Evolutionary conservation across 2,329 filamentous ascomycete genomes (phyloP).

Genomic region (Trichoderma sp.): DNA sequence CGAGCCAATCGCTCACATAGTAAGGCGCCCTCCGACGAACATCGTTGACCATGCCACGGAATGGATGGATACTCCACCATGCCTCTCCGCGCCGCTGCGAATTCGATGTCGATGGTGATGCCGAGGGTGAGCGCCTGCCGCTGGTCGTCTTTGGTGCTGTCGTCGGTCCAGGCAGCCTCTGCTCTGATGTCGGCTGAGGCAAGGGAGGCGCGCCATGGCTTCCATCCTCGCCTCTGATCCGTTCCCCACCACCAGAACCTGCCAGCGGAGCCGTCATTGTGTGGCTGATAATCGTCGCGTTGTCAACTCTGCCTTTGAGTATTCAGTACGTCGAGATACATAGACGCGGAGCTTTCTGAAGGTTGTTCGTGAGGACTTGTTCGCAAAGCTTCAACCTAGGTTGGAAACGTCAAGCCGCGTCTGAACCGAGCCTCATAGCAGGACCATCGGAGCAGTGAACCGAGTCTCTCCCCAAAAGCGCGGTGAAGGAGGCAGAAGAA

Average conservation of each 20-base stretch:
- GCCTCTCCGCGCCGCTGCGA: slow-evolving; percentile 27
- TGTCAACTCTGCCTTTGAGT: neutral
- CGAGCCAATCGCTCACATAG: slow-evolving; percentile 79
- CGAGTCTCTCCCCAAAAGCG: neutral
- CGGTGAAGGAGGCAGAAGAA: neutral
- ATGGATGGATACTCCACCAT: slow-evolving; percentile 77
- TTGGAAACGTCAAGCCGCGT: neutral
- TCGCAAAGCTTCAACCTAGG: neutral
- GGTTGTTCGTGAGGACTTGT: neutral
- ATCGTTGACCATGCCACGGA: slow-evolving; percentile 80
- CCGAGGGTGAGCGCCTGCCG: neutral
- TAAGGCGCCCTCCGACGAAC: slow-evolving; percentile 72
- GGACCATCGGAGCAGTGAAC: neutral
- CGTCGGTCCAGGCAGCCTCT: neutral
- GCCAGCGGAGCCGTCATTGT: neutral
- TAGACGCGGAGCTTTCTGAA: neutral
- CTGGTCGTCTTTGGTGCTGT: neutral
- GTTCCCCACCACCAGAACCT: neutral
- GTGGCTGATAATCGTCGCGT: neutral
- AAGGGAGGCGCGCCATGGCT: neutral
- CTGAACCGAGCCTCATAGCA: neutral
- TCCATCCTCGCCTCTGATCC: neutral
- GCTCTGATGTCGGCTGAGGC: neutral
- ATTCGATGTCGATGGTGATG: neutral
- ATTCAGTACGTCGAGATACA: neutral